A percentile compares a stretch with the other conserved stretches of the same genome.
These are phyloP conservation scores for Penicillium glabrum DNA, from an alignment of 2,329 filamentous ascomycete species.

Conservation along the genomic window DNA sequence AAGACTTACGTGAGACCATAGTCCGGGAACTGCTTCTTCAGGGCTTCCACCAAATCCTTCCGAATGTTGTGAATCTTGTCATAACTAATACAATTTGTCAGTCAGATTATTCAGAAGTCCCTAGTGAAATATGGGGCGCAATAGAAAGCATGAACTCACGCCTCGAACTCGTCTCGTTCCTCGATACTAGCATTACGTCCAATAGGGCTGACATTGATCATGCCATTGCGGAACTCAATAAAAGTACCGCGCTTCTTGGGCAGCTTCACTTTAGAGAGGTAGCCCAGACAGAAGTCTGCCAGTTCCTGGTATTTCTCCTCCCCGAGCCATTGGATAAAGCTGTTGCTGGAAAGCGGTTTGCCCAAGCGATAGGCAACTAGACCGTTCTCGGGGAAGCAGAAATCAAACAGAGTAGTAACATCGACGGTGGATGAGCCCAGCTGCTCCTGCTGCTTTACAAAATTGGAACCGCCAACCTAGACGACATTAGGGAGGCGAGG, in stretches of 20 bases:
- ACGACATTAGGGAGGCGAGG: conserved; percentile 15
- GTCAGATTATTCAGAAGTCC: background rate
- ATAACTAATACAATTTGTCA: conserved; percentile 48
- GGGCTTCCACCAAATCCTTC: conserved; percentile 69
- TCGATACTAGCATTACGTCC: conserved; percentile 77
- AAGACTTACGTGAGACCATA: conserved; percentile 74
- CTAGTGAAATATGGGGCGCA: background rate
- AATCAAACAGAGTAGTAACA: conserved; percentile 91
- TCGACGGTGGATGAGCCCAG: conserved; percentile 67
- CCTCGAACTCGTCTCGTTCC: conserved; percentile 81
- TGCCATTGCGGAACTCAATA: conserved; percentile 65
- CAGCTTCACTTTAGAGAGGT: conserved; percentile 61
- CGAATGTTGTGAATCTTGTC: conserved; percentile 77
- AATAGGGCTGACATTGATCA: conserved; percentile 64
- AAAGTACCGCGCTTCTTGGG: conserved; percentile 67
- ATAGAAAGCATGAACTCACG: conserved; percentile 34
- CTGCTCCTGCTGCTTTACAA: conserved; percentile 94
- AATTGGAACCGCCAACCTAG: conserved; percentile 80
- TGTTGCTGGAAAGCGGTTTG: conserved; percentile 69
- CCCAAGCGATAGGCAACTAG: conserved; percentile 87
- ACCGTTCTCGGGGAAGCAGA: conserved; percentile 96
- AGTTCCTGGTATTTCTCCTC: conserved; percentile 71
- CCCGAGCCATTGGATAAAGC: conserved; percentile 90
- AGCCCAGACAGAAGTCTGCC: conserved; percentile 59
- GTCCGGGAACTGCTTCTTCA: conserved; percentile 80